These are phyloP conservation scores for Hypholoma fasciculare DNA, from an alignment of 768 basidiomycete genomes.

Conservation along the genomic window DNA sequence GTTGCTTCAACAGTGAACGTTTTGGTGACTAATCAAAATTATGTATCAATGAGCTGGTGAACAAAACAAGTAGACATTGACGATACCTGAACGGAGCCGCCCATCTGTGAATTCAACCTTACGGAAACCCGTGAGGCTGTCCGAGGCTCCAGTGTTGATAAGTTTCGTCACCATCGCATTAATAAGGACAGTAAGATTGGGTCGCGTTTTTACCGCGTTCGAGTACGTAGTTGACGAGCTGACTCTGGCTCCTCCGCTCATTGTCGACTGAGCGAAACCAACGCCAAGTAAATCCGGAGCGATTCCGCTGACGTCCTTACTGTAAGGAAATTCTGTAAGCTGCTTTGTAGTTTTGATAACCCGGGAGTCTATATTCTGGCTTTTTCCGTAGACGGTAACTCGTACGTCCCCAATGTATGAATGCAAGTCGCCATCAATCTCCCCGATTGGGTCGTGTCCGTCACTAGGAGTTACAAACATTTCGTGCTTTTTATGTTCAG, in stretches of 20 bases:
- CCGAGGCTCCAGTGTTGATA: slow-evolving; percentile 13
- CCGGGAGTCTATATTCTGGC: slow-evolving; percentile 28
- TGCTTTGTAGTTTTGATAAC: slow-evolving; percentile 36
- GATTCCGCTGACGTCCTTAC: slow-evolving; percentile 32
- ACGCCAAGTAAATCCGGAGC: slow-evolving; percentile 27
- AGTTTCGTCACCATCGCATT: slow-evolving; percentile 31
- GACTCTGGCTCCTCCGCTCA: slow-evolving; percentile 30
- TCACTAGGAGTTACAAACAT: slow-evolving; percentile 33
- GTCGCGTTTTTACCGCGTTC: slow-evolving; percentile 23
- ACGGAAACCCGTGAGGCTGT: slow-evolving; percentile 18
- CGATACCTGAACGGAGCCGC: neutral
- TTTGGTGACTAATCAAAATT: neutral
- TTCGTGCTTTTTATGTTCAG: slow-evolving; percentile 29
- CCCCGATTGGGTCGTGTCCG: slow-evolving; percentile 32
- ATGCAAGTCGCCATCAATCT: slow-evolving; percentile 35
- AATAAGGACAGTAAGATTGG: slow-evolving; percentile 36
- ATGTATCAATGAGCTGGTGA: neutral
- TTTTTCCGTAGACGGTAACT: slow-evolving; percentile 32
- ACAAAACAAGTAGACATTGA: neutral
- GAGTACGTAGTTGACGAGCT: slow-evolving; percentile 39
- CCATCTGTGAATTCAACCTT: slow-evolving; percentile 18
- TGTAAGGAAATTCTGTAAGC: slow-evolving; percentile 34
- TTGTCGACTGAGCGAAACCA: slow-evolving; percentile 34
- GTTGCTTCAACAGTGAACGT: neutral
- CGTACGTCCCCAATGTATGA: slow-evolving; percentile 29